Evolutionary conservation across 2,329 filamentous ascomycete genomes (phyloP), one percentile per base, ranked within the genome.

Genomic region (Claviceps arundinis): DNA sequence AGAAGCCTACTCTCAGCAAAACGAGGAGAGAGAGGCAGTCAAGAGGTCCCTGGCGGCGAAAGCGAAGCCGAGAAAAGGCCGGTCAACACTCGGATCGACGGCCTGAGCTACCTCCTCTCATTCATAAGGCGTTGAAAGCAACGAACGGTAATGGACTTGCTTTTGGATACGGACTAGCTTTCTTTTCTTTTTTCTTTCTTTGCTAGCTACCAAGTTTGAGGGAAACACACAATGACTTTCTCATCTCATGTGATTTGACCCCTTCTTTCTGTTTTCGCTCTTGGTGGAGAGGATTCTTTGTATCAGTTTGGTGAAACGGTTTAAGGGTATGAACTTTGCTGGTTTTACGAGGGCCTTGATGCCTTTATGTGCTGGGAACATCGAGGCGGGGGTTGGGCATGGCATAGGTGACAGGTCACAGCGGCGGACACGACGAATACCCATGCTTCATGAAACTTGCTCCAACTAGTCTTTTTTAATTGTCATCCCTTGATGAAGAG

Each of bases 1-100:
- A 67, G 87, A 93, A 62, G 53, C 50, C 19, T 91, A 87, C 63
- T 73, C 73, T 8, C 71, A 74, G 53, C 71, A 73, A 55, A 65
- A 65, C 4, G 70, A 73, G 24, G 68, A 70, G 51, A 64, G 68
- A 19, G 73, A 73, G 30, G 65, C 69, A 3, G 62, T 59, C 17
- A 73, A 71, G 58, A 74, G 73, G 58, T 59, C 62, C 7, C 64
- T 66, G 22, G 64, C 24, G 17, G 54, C 58, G 16, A 70, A 67
- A 54, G 60, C 59, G 41, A 73, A 70, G 58, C 61, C 67, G 9
- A 78, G 73, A 63, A 76, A 75, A 62, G 70, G 66, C 48, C 68
- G 71, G 13, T 57, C 69, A 17, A 68, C 69, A 3, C 61, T 69
- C 13, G 19, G 44, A 26, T 37, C 22, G 14, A 26, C 26, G 22